phyloP scores from a whole-genome alignment of 2,329 filamentous ascomycete species.

The Dactylellina parvicollis region DNA sequence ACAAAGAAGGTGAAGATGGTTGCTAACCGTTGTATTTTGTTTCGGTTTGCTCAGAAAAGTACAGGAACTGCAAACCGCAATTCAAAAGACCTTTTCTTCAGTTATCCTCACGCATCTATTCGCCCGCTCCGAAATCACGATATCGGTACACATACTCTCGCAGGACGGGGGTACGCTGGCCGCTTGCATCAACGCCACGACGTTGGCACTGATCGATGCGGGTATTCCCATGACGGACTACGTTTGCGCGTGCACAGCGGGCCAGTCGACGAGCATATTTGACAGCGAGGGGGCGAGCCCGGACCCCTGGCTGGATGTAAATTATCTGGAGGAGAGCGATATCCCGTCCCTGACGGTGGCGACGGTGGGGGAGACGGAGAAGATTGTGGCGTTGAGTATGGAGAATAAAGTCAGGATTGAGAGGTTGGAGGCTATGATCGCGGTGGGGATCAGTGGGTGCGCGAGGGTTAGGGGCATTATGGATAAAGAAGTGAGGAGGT shows the following conservation, averaged over 20 bases:
- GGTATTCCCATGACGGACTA: conserved; percentile 96
- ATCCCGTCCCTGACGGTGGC: conserved; percentile 87
- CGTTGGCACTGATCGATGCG: conserved; percentile 90
- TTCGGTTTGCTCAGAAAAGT: conserved; percentile 70
- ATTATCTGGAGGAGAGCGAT: conserved; percentile 83
- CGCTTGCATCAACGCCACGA: conserved; percentile 88
- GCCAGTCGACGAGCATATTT: conserved; percentile 67
- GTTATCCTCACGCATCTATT: conserved; percentile 87
- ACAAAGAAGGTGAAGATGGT: neutral
- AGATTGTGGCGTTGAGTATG: conserved; percentile 81
- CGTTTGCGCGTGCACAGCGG: conserved; percentile 85
- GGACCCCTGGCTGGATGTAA: conserved; percentile 82
- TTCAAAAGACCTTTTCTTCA: conserved; percentile 78
- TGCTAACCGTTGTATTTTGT: neutral
- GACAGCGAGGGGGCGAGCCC: conserved; percentile 65
- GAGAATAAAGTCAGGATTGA: conserved; percentile 86
- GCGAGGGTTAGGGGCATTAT: conserved; percentile 83
- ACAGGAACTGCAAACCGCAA: conserved; percentile 80
- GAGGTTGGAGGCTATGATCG: conserved; percentile 89
- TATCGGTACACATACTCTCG: conserved; percentile 86
- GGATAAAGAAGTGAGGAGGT: conserved; percentile 79
- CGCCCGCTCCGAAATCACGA: conserved; percentile 82
- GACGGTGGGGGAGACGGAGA: conserved; percentile 77
- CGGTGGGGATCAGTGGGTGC: conserved; percentile 90
- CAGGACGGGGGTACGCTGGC: conserved; percentile 91